Evolutionary conservation across 805 yeast species (phyloP), one percentile per base, ranked within the genome.

Genomic region (Blastobotrys americana): DNA sequence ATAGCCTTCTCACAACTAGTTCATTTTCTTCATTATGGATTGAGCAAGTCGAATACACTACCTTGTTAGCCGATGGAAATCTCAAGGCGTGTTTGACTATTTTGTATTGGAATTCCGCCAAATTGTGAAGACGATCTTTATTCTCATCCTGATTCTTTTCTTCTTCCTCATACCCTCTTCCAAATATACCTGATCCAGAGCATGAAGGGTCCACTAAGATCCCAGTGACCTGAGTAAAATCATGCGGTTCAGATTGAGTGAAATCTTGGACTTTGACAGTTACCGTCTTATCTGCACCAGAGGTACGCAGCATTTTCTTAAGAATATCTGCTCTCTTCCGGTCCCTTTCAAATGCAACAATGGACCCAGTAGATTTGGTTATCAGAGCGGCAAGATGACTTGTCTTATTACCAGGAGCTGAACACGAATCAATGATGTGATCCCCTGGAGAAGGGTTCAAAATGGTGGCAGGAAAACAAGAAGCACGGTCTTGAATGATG

Each of bases 371-470:
- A 3, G 57, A 53, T 19, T 44, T 47, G 2, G 58, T 53, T 18
- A 86, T 63, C 41, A 76, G 68, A 0, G 93, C 77, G 0, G 96
- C 96, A 18, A 82, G 67, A 65, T 90, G 97, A 0, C 97, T 86
- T 0, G 99, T 93, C 61, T 93, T 94, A 64, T 93, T 93, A 3
- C 99, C 99, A 3, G 99, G 99, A 0, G 99, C 98, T 2, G 97
- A 89, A 66, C 97, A 89, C 1, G 96, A 83, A 65, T 93, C 99
- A 37, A 93, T 84, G 8, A 88, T 78, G 19, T 70, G 64, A 47
- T 75, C 81, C 37, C 80, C 82, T 3, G 76, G 69, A 0, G 60
- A 44, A 0, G 90, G 85, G 49, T 76, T 70, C 39, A 93, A 65
- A 21, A 93, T 88, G 48, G 77, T 78, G 0, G 94, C 96, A 0